phyloP scores from a whole-genome alignment of 2,329 filamentous ascomycete species.

The Ophiostoma ulmi region DNA sequence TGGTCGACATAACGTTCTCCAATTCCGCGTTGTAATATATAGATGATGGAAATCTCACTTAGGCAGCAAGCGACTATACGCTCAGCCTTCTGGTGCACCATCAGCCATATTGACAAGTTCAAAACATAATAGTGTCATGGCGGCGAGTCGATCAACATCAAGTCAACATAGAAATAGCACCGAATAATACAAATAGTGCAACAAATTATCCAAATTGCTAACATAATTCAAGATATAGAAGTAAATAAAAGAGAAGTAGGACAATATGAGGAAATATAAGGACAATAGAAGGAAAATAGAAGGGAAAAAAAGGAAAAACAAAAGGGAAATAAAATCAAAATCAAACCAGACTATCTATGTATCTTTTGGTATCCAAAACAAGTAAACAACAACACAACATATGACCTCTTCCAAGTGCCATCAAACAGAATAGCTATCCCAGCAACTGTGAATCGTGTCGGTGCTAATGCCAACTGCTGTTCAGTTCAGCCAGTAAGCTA shows the following conservation, averaged over 20 bases:
- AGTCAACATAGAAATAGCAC: neutral
- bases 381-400: slow-evolving; percentile 17
- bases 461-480: neutral
- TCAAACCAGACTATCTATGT: slow-evolving; percentile 19
- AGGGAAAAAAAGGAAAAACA: neutral
- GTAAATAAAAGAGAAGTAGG: neutral
- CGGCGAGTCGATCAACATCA: neutral
- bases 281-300: neutral
- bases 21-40: neutral
- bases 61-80: neutral
- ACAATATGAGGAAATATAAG: neutral
- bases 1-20: neutral
- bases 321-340: neutral
- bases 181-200: neutral
- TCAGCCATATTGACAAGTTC: neutral
- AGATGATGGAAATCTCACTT: neutral
- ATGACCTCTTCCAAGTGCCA: slow-evolving; percentile 20
- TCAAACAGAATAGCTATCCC: slow-evolving; percentile 1
- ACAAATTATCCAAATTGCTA: neutral
- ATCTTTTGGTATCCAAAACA: slow-evolving; percentile 23
- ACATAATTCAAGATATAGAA: neutral
- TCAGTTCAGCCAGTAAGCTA: neutral
- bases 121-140: neutral
- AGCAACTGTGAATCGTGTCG: neutral
- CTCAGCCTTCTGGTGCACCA: neutral